phyloP scores from a whole-genome alignment of 306 rosid species.

The Heteromeles arbutifolia region DNA sequence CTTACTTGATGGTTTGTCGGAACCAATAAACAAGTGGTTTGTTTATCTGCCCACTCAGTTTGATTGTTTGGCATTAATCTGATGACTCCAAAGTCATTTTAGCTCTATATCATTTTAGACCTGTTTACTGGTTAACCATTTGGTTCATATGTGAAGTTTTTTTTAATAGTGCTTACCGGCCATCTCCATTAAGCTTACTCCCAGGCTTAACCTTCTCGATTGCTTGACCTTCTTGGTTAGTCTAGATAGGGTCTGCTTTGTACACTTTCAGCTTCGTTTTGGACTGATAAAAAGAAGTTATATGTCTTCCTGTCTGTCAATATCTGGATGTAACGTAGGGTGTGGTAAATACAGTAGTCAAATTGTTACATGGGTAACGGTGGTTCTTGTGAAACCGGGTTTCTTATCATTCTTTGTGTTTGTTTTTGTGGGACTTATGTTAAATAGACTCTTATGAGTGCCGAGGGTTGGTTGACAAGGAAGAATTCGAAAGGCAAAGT shows the following conservation, averaged over 20 bases:
- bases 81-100: not conserved
- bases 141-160: not conserved
- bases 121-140: not conserved
- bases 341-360: not conserved
- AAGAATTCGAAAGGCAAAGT: not conserved
- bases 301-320: not conserved
- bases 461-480: not conserved
- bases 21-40: not conserved
- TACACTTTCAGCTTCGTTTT: not conserved
- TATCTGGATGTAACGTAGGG: not conserved
- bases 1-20: not conserved
- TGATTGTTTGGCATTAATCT: not conserved
- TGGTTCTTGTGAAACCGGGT: not conserved
- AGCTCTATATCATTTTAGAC: not conserved
- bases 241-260: not conserved
- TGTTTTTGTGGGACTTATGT: too few relatives aligned
- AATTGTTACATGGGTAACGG: not conserved
- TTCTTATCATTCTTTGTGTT: not conserved
- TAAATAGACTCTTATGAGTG: not conserved
- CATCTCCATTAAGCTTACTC: not conserved
- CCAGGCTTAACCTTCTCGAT: not conserved
- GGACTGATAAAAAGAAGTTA: not conserved
- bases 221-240: not conserved
- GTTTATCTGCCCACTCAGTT: not conserved
- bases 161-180: not conserved